Conservation (phyloP, 106 monocot species). For the Phalaenopsis equestris region DNA sequence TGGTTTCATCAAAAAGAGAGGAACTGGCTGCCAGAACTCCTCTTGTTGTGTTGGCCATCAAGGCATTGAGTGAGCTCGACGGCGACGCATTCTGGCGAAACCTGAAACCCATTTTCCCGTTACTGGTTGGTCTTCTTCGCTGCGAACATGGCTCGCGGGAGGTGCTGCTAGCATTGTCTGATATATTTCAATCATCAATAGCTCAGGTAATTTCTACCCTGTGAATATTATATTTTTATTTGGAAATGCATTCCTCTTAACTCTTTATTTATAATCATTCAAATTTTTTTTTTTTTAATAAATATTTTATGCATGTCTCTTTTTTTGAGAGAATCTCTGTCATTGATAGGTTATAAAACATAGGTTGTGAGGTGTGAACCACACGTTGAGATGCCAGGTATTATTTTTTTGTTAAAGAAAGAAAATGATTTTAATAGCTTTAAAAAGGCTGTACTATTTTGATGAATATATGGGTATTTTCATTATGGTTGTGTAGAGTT, state of each 20-base stretch:
- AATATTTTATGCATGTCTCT: not conserved
- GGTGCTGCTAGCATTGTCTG: slow-evolving; percentile 51
- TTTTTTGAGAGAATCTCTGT: not conserved
- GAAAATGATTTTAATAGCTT: too few species aligned
- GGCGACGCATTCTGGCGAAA: slow-evolving; percentile 51
- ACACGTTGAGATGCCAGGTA: too few species aligned
- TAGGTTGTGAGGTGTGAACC: too few species aligned
- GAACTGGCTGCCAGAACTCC: slow-evolving; percentile 71
- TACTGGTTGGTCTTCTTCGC: slow-evolving; percentile 65
- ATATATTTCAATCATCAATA: slow-evolving; percentile 68
- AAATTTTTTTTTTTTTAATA: not conserved
- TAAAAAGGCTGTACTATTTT: too few species aligned
- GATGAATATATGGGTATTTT: too few species aligned
- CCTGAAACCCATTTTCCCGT: slow-evolving; percentile 60
- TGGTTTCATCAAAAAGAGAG: slow-evolving; percentile 74
- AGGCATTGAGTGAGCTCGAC: slow-evolving; percentile 38
- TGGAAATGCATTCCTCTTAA: not conserved
- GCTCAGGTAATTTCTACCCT: slow-evolving; percentile 52
- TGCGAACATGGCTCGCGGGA: slow-evolving; percentile 82
- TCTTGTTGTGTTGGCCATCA: slow-evolving; percentile 37
- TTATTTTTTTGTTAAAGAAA: too few species aligned
- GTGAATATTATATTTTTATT: slow-evolving; percentile 24
- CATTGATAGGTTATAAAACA: not conserved
- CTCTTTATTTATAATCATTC: not conserved
- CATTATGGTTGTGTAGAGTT: too few species aligned